Evolutionary conservation across 257 asterid genomes (phyloP).

Genomic region (Nicotiana undulata): DNA sequence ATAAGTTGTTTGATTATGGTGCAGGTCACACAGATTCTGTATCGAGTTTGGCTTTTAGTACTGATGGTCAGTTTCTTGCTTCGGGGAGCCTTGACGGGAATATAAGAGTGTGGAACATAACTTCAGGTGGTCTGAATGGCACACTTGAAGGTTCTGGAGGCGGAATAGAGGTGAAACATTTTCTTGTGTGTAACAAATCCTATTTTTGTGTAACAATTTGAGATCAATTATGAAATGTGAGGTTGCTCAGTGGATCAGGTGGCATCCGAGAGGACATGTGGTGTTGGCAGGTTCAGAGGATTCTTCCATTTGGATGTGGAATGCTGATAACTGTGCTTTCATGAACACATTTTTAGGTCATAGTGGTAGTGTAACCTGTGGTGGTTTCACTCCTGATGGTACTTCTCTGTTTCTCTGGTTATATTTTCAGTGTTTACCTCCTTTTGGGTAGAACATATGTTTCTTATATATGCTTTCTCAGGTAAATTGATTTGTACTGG

Average conservation of each 20-base stretch:
- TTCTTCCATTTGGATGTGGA: constrained; percentile 84
- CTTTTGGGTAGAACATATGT: not conserved
- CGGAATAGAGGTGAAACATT: constrained; percentile 65
- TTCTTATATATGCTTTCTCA: constrained; percentile 17
- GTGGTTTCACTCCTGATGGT: constrained; percentile 97
- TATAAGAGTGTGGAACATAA: constrained; percentile 70
- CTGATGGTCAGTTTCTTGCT: constrained; percentile 81
- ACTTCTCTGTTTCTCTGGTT: constrained; percentile 12
- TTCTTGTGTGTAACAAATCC: not conserved
- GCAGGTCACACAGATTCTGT: constrained; percentile 85
- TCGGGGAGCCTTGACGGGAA: constrained; percentile 87
- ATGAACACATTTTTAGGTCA: constrained; percentile 66
- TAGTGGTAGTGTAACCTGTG: constrained; percentile 69
- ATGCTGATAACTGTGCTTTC: constrained; percentile 58
- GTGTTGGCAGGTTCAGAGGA: constrained; percentile 96
- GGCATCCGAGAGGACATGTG: constrained; percentile 91
- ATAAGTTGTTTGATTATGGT: constrained; percentile 6
- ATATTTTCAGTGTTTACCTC: not conserved
- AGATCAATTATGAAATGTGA: constrained; percentile 17
- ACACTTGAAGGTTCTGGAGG: constrained; percentile 82
- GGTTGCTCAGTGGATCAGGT: constrained; percentile 72
- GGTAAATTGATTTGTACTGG: constrained; percentile 80
- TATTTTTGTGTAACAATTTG: not conserved
- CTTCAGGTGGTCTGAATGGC: constrained; percentile 44
- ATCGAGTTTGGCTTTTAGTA: constrained; percentile 66